Evolutionary conservation across 345 rosid species (phyloP).

Genomic region (Arabidopsis arenosa): DNA sequence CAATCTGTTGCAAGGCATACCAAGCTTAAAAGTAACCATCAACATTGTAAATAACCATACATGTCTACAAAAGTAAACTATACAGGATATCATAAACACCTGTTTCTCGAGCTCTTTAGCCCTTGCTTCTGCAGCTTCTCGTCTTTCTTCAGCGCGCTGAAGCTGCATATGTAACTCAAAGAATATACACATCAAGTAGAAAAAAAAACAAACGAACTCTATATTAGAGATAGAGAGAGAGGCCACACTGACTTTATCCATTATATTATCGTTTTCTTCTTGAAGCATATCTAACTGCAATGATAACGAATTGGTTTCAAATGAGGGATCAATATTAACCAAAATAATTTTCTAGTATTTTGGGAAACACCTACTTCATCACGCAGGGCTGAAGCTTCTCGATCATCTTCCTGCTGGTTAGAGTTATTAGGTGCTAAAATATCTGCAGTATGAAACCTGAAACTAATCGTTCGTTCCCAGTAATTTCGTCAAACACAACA

Average conservation of each 20-base stretch:
- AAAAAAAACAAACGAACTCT: slow-evolving; percentile 28
- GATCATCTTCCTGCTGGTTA: slow-evolving; percentile 65
- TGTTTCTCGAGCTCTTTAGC: slow-evolving; percentile 97
- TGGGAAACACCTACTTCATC: slow-evolving; percentile 77
- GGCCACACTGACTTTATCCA: slow-evolving; percentile 56
- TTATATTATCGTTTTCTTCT: slow-evolving; percentile 79
- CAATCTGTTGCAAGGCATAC: slow-evolving; percentile 62
- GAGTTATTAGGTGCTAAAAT: slow-evolving; percentile 37
- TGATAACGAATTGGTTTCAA: slow-evolving; percentile 39
- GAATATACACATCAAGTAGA: slow-evolving; percentile 26
- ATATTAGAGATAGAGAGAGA: slow-evolving; percentile 4
- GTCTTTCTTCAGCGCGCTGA: slow-evolving; percentile 73
- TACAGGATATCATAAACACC: slow-evolving; percentile 46
- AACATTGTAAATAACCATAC: not conserved
- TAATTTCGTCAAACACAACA: slow-evolving; percentile 32
- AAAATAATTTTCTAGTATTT: not conserved
- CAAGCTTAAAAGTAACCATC: slow-evolving; percentile 24
- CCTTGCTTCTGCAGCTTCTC: slow-evolving; percentile 86
- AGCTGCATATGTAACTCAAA: slow-evolving; percentile 59
- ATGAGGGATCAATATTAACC: not conserved
- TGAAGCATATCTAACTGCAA: slow-evolving; percentile 94
- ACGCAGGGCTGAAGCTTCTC: slow-evolving; percentile 91
- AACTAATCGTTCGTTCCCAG: slow-evolving; percentile 34
- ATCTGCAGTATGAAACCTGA: slow-evolving; percentile 70
- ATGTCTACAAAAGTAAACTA: slow-evolving; percentile 6